Evolutionary conservation across 208 protist species (phyloP).

Genomic region (Angomonas deanei): DNA sequence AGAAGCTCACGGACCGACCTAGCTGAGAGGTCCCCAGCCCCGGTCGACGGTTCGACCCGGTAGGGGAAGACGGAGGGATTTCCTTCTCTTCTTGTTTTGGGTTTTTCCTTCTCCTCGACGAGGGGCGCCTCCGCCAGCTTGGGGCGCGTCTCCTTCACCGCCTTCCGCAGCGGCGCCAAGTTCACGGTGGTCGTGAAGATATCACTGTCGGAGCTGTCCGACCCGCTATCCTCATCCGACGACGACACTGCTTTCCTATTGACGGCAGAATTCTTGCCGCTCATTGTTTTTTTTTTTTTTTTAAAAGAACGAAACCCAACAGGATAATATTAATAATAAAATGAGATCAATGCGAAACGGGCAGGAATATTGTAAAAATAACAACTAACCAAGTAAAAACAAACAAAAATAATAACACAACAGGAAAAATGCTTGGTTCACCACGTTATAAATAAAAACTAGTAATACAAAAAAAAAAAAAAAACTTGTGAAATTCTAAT

Average conservation of each 20-base stretch:
- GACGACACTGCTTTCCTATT: not conserved
- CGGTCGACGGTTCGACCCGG: not conserved
- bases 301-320: conserved; percentile 10
- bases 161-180: not conserved
- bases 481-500: too few species aligned
- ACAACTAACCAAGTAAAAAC: not conserved
- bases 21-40: not conserved
- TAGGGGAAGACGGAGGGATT: too few species aligned
- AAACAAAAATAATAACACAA: conserved; percentile 2
- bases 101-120: too few species aligned
- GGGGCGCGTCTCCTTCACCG: not conserved
- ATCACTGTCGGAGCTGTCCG: not conserved
- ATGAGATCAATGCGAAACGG: conserved; percentile 2
- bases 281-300: not conserved
- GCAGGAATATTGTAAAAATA: not conserved
- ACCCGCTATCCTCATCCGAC: not conserved
- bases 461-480: conserved; percentile 4
- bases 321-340: too few species aligned
- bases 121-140: too few species aligned
- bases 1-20: not conserved
- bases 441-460: too few species aligned
- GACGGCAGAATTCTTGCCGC: not conserved
- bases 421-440: too few species aligned
- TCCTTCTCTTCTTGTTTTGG: not conserved
- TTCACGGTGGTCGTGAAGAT: not conserved